A percentile compares a stretch with the other conserved stretches of the same genome.
Conservation (phyloP, 495 filamentous ascomycete genomes). For the Durotheca rogersii region DNA sequence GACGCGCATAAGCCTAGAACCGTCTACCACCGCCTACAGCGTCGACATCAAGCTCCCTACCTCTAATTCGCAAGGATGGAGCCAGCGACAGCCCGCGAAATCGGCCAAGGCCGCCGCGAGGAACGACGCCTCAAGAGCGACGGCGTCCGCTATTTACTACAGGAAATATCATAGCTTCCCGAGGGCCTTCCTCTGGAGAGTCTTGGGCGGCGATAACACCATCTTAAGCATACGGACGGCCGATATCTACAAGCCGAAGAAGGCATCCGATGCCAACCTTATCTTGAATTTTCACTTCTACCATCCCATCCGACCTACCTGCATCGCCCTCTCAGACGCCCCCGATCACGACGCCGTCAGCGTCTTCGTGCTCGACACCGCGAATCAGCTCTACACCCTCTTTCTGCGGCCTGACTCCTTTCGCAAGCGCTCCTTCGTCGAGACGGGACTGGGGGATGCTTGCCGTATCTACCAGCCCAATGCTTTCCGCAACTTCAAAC, state of each 20-base stretch:
- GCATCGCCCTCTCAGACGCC: conserved; percentile 78
- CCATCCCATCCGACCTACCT: conserved; percentile 65
- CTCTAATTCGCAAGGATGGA: conserved; percentile 33
- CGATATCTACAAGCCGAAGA: conserved; percentile 72
- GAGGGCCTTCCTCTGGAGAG: conserved; percentile 83
- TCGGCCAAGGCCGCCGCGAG: conserved; percentile 41
- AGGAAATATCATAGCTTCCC: conserved; percentile 71
- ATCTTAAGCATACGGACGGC: conserved; percentile 79
- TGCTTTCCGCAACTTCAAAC: conserved; percentile 67
- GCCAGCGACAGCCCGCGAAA: conserved; percentile 36
- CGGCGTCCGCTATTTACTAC: conserved; percentile 80
- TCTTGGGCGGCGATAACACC: conserved; percentile 78
- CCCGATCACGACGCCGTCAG: conserved; percentile 75
- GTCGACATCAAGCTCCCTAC: conserved; percentile 74
- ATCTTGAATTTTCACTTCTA: conserved; percentile 78
- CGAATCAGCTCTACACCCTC: conserved; percentile 76
- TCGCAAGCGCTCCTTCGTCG: conserved; percentile 61
- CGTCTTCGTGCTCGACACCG: conserved; percentile 77
- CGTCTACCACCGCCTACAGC: conserved; percentile 64
- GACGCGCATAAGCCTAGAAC: conserved; percentile 78
- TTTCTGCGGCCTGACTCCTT: conserved; percentile 80
- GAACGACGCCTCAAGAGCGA: conserved; percentile 66
- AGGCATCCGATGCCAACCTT: conserved; percentile 65
- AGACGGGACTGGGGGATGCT: conserved; percentile 69
- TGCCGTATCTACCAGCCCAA: conserved; percentile 72